A percentile compares a stretch with the other conserved stretches of the same genome.
phyloP scores from a whole-genome alignment of 176 grass and related monocot species.

The Bromus sterilis region DNA sequence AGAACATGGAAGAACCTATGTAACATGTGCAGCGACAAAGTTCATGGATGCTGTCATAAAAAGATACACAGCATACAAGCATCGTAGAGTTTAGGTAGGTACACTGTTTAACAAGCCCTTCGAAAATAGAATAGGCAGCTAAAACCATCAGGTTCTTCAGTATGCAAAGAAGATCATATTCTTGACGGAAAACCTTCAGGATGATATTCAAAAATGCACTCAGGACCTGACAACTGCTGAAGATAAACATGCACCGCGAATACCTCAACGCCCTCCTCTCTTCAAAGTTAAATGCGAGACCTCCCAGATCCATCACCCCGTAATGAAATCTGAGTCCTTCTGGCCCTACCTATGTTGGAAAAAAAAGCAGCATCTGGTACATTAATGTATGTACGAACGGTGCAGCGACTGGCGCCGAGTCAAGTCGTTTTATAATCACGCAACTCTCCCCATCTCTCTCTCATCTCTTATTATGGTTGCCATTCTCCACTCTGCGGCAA shows the following conservation, averaged over 20 bases:
- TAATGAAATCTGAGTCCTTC: too few species aligned
- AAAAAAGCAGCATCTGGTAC: too few species aligned
- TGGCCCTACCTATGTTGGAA: too few species aligned
- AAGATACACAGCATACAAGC: conserved; percentile 4
- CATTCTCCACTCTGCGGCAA: too few species aligned
- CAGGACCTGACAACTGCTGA: neutral
- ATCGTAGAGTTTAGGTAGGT: conserved; percentile 7
- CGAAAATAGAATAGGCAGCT: conserved; percentile 11
- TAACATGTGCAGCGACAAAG: neutral
- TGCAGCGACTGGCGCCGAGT: too few species aligned
- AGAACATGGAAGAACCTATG: neutral
- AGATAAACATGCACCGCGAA: conserved; percentile 1
- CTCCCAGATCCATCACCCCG: conserved; percentile 80
- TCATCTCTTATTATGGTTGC: too few species aligned
- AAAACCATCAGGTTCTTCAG: neutral
- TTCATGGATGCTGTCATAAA: neutral
- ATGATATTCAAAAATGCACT: neutral
- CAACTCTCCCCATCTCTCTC: too few species aligned
- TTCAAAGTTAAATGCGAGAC: conserved; percentile 78
- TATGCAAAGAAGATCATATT: neutral
- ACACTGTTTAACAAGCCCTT: neutral
- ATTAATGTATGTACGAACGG: too few species aligned
- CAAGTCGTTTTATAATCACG: too few species aligned
- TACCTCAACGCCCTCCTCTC: conserved; percentile 62
- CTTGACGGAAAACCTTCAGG: neutral